Base-by-base conservation (phyloP, 2,329 filamentous ascomycete species). In the Macrophomina tecta region DNA sequence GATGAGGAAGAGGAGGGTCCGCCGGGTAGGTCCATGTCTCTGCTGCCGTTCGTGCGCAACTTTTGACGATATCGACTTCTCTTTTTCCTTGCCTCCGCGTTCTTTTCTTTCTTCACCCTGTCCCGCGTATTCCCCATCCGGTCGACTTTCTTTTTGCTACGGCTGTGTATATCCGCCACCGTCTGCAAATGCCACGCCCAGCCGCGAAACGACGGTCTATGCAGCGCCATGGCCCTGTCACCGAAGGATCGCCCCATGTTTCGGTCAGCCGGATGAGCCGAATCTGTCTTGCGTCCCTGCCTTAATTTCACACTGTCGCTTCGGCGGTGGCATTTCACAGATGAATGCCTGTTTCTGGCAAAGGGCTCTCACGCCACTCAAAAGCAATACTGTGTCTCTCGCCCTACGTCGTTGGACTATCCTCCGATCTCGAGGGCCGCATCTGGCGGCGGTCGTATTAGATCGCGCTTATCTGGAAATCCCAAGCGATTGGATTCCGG, bases 1-100 rank as follows among this genome's bases (percentile, higher is more conserved):
- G 69, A 72, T 28, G 74, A 70, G 38, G 73, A 74, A 16, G 74
- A 75, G 8, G 68, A 72, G 34, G 68, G 69, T 16, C 40, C 52
- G 16, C 64, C 53, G 52, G 64, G 64, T 65, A 6, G 34, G 63
- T 65, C 11, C 28, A 7, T 48, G 4, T 32, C 42, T 36, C 40
- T 45, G 5, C 42, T n/a, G 42, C 12, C 42, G 16, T 45, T n/a
- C 42, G 11, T 14, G 42, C 42, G 12, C 23, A 36, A 16, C 8
- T 23, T 38, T 55, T 55, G 60, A 30, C 16, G n/a, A 64, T 18
- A 53, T 34, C n/a, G 62, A 55, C 62, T 16, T 3, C 23, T 64
- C 48, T 14, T 23, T 55, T 46, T 36, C 42, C 49, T 42, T 18
- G 30, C 16, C n/a, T 38, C 51, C 51, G 38, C 48, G 30, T 38